Evolutionary conservation across 1,139 yeast genomes (phyloP), one percentile per base, ranked within the genome.

Genomic region (Taphrina flavorubra): DNA sequence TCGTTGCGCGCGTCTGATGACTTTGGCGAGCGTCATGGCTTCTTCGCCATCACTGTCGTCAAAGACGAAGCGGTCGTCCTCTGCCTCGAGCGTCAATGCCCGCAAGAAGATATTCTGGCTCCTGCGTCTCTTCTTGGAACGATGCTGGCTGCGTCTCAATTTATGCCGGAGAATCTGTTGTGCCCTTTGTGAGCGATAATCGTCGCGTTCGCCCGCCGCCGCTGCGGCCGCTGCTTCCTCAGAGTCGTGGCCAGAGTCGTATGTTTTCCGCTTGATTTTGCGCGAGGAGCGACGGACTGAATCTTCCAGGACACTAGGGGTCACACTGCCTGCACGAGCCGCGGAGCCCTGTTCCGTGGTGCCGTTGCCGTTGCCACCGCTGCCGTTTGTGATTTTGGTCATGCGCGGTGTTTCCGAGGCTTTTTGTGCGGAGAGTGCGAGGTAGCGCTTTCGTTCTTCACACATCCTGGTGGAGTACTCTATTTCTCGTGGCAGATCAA

Each of bases 401-500:
- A 46, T 31, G 14, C 39, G 7, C 39, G 46, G 42, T 18, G 66
- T 31, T 47, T 56, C 47, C 37, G 44, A 14, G 36, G 61, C 61
- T 16, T 63, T 42, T 46, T 63, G 67, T 16, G 67, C 55, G 10
- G 58, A 36, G 13, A 56, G 11, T 31, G 67, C 61, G 39, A 57
- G n/a, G 56, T 63, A 55, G 31, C 62, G 62, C 36, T 58, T 58
- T 40, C 62, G 16, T 44, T 58, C 62, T 53, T 58, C 62, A 10
- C 53, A 42, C 62, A 58, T 58, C 42, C 42, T 58, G 20, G 62
- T 58, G 42, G 67, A 56, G n/a, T 53, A 65, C 18, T 40, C 66
- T 11, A 49, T 16, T 76, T 92, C 98, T 67, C 81, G 84, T 6
- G 83, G 85, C 1, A 96, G 83, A 75, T 92, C 97, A 66, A 84